phyloP scores from a whole-genome alignment of 805 yeast species.

The Metschnikowia sp. region DNA sequence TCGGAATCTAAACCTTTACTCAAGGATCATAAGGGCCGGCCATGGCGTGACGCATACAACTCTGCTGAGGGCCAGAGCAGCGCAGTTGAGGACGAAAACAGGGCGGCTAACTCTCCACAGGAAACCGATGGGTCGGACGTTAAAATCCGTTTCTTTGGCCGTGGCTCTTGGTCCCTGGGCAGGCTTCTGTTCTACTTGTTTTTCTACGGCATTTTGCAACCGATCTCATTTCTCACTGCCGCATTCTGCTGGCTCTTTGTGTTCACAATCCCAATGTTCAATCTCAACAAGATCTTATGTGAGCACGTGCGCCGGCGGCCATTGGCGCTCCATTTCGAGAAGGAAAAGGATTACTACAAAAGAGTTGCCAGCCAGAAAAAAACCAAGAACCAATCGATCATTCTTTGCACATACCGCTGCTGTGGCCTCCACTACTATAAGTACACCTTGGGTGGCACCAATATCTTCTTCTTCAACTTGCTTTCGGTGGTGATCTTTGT shows the following conservation, averaged over 20 bases:
- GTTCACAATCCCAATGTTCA: constrained; percentile 91
- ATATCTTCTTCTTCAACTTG: constrained; percentile 85
- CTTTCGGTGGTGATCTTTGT: constrained; percentile 77
- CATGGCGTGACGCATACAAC: constrained; percentile 36
- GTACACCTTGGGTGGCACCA: constrained; percentile 94
- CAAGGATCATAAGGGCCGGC: constrained; percentile 42
- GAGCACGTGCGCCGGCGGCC: constrained; percentile 88
- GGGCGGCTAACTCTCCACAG: not conserved
- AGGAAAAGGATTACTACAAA: constrained; percentile 49
- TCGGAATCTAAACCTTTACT: constrained; percentile 36
- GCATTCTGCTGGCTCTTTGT: constrained; percentile 75
- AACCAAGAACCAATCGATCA: constrained; percentile 48
- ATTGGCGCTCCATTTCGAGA: constrained; percentile 72
- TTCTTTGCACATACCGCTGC: constrained; percentile 88
- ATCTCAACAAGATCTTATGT: constrained; percentile 62
- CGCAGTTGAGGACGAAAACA: constrained; percentile 15
- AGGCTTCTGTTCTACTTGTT: constrained; percentile 70
- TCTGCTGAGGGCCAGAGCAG: constrained; percentile 20
- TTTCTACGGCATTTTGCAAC: constrained; percentile 69
- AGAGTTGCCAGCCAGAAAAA: constrained; percentile 23
- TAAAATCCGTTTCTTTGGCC: constrained; percentile 69
- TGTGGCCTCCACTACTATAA: constrained; percentile 92
- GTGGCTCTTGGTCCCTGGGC: constrained; percentile 89
- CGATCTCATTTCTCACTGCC: constrained; percentile 55
- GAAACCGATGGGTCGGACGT: constrained; percentile 26